Base-by-base conservation (phyloP, 306 rosid species). In the Mucuna pruriens region DNA sequence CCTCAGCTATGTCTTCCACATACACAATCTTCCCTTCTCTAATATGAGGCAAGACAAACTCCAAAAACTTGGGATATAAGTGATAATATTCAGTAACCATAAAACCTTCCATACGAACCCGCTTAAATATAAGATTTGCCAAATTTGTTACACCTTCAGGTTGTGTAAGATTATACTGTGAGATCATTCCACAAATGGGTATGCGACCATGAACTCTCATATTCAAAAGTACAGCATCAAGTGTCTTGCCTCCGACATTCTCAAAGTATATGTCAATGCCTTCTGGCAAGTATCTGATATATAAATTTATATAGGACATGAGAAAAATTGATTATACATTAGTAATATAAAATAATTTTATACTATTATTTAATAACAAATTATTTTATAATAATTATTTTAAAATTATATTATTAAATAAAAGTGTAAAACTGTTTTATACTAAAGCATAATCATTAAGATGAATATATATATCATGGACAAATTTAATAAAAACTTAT, bases 211-310 rank as follows among this genome's bases (percentile, higher is more conserved):
- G 70, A 1, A 16, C 2, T 78, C 74, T 73, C 84, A 85, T 85
- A 11, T 85, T 85, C 31, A 4, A 5, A 0, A 85, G 84, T 11
- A 78, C 84, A 3, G 79, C 84, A 73, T 85, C 88, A 38, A 85
- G 86, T 72, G 75, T 82, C 68, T 85, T 82, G 2, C 86, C 82
- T 0, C 86, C 86, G 33, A 82, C 82, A 76, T 82, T 82, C 74
- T 82, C 82, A 49, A 69, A 82, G 74, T 82, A 82, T 6, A 82
- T 82, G 67, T 61, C 68, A 13, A 61, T 61, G 22, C 68, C 68
- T 61, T 61, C 68, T 31, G 68, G 68, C 15, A 61, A 85, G 75
- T 65, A 78, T 39, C 84, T 85, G 65, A 44, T 68, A 61, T 67
- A 33, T 16, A 66, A 4, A 79, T 79, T 15, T 25, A 60, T 8